These are phyloP conservation scores for Fonsecaea multimorphosa DNA, from an alignment of 2,329 filamentous ascomycete genomes.

Conservation along the genomic window DNA sequence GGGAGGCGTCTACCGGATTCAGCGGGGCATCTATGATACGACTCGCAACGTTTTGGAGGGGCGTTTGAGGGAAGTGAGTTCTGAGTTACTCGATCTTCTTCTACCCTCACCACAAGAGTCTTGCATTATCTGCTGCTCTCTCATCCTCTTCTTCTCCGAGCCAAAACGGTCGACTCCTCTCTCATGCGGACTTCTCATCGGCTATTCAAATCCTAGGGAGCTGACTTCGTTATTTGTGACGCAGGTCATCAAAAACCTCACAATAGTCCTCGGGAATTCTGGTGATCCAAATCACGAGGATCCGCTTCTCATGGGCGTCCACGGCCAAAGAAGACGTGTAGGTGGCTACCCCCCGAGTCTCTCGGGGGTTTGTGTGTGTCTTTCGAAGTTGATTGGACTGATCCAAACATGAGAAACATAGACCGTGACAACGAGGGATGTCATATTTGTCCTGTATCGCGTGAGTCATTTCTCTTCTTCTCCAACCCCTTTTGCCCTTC, in stretches of 20 bases:
- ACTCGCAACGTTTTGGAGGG: constrained; percentile 38
- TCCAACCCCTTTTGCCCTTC: background rate
- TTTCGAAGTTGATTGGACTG: background rate
- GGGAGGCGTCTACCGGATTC: constrained; percentile 44
- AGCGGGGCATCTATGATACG: constrained; percentile 42
- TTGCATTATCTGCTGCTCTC: background rate
- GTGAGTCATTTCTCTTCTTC: constrained; percentile 7
- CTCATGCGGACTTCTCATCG: too few species aligned
- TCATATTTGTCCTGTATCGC: constrained; percentile 27
- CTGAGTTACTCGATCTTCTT: constrained; percentile 8
- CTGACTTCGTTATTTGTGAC: background rate
- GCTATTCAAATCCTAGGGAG: background rate
- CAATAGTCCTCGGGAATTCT: constrained; percentile 5
- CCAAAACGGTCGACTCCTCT: background rate
- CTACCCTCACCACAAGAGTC: background rate
- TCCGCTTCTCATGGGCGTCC: background rate
- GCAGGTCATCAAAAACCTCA: constrained; percentile 1
- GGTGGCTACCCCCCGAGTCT: background rate
- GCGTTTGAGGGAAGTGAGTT: constrained; percentile 38
- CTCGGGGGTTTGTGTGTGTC: background rate
- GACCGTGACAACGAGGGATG: constrained; percentile 29
- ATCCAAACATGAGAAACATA: background rate
- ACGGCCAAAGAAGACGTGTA: background rate
- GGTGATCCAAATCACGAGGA: constrained; percentile 3
- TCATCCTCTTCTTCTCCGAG: too few species aligned